Percentiles rank a stretch among this genome's conserved stretches.
phyloP scores from a whole-genome alignment of 1,284 basidiomycete genomes.

The Moesziomyces parantarcticus region DNA sequence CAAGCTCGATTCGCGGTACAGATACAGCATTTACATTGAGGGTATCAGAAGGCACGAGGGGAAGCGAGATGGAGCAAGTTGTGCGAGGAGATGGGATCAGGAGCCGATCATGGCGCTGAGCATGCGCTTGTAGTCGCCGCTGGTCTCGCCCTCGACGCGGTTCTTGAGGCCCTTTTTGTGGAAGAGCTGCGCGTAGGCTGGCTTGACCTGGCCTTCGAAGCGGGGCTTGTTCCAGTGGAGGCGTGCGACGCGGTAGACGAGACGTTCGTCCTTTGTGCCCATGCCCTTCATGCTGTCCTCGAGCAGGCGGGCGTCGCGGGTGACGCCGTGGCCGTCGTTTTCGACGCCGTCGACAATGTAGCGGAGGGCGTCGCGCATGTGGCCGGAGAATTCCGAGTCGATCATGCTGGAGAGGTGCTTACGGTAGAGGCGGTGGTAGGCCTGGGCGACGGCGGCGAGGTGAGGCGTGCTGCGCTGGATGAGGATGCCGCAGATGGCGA shows the following conservation, averaged over 20 bases:
- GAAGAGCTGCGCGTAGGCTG: constrained; percentile 60
- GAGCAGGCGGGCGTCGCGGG: constrained; percentile 61
- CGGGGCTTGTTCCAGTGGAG: constrained; percentile 63
- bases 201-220: constrained; percentile 61
- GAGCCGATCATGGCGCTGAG: constrained; percentile 53
- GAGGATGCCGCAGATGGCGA: constrained; percentile 63
- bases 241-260: constrained; percentile 56
- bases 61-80: background rate
- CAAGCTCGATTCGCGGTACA: too few species aligned
- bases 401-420: constrained; percentile 55
- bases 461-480: constrained; percentile 61
- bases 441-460: constrained; percentile 59
- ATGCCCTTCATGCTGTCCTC: constrained; percentile 65
- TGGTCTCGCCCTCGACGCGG: constrained; percentile 59
- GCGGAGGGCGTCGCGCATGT: constrained; percentile 62
- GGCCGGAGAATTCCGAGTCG: constrained; percentile 62
- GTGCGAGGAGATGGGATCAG: background rate
- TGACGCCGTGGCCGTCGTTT: constrained; percentile 58
- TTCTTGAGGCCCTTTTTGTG: constrained; percentile 58
- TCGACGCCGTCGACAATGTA: constrained; percentile 65
- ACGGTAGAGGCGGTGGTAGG: constrained; percentile 54
- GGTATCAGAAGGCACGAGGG: constrained; percentile 16
- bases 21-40: background rate
- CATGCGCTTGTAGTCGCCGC: constrained; percentile 61
- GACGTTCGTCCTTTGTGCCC: constrained; percentile 62